phyloP scores from a whole-genome alignment of 2,329 filamentous ascomycete genomes.

The Sporothrix protearum region DNA sequence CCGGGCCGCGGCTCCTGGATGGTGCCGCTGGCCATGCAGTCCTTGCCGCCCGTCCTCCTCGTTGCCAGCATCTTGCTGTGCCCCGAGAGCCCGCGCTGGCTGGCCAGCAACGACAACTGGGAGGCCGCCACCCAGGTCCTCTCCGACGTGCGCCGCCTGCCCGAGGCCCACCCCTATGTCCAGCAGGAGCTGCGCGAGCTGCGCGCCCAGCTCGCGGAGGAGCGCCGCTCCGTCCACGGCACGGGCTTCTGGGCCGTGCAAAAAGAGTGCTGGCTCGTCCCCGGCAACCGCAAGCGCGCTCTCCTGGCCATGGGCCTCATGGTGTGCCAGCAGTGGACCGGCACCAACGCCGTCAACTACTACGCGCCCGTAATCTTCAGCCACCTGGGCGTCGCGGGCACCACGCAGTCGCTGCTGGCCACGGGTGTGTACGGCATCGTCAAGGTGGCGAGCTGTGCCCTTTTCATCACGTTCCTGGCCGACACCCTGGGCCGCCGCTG shows the following conservation, averaged over 20 bases:
- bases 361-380: slow-evolving; percentile 37
- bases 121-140: slow-evolving; percentile 42
- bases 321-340: slow-evolving; percentile 53
- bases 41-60: slow-evolving; percentile 53
- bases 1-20: slow-evolving; percentile 48
- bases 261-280: slow-evolving; percentile 34
- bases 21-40: slow-evolving; percentile 56
- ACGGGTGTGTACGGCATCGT: slow-evolving; percentile 62
- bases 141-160: slow-evolving; percentile 37
- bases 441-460: slow-evolving; percentile 54
- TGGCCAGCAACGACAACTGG: slow-evolving; percentile 56
- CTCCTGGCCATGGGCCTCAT: slow-evolving; percentile 49
- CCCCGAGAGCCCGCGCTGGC: slow-evolving; percentile 59
- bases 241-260: slow-evolving; percentile 31
- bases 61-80: slow-evolving; percentile 54
- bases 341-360: slow-evolving; percentile 35
- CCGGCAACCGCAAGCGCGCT: slow-evolving; percentile 47
- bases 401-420: slow-evolving; percentile 53
- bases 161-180: slow-evolving; percentile 38
- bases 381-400: slow-evolving; percentile 40
- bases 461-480: slow-evolving; percentile 56
- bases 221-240: slow-evolving; percentile 31
- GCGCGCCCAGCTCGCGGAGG: slow-evolving; percentile 33
- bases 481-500: slow-evolving; percentile 57
- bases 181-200: slow-evolving; percentile 37